Evolutionary conservation across 495 filamentous ascomycete genomes (phyloP).

Genomic region (Cercophora sp.): DNA sequence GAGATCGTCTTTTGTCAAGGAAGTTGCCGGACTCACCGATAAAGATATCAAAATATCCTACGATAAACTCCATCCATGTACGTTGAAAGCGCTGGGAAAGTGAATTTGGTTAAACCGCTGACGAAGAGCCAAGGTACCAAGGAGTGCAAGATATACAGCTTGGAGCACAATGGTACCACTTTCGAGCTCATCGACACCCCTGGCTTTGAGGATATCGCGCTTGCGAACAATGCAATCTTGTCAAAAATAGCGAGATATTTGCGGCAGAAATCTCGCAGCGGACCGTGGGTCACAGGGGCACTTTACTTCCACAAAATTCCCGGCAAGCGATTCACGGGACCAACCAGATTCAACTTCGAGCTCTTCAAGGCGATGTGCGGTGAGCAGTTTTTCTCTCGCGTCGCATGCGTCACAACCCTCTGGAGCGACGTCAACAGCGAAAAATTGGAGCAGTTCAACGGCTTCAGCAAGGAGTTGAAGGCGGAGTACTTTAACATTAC

Average conservation of each 20-base stretch:
- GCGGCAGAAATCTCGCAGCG: background rate
- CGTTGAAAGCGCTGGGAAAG: background rate
- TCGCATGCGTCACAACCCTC: background rate
- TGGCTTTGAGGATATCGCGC: background rate
- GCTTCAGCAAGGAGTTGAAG: background rate
- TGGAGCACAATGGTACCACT: background rate
- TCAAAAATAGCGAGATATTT: background rate
- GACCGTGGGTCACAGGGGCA: background rate
- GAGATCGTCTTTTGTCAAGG: background rate
- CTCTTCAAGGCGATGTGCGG: slow-evolving; percentile 5
- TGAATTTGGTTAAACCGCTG: background rate
- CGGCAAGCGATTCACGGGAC: background rate
- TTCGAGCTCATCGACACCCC: background rate
- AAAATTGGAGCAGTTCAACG: background rate
- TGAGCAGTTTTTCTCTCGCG: background rate
- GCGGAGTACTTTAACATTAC: background rate
- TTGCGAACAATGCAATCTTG: background rate
- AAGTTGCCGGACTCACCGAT: background rate
- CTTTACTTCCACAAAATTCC: slow-evolving; percentile 1
- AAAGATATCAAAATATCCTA: background rate
- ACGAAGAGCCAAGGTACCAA: background rate
- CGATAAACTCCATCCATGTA: background rate
- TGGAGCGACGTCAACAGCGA: background rate
- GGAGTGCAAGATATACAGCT: background rate
- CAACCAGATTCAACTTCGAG: background rate